Base-by-base conservation (phyloP, 352 stramenopile species). In the Phytopythium oedochilum region DNA sequence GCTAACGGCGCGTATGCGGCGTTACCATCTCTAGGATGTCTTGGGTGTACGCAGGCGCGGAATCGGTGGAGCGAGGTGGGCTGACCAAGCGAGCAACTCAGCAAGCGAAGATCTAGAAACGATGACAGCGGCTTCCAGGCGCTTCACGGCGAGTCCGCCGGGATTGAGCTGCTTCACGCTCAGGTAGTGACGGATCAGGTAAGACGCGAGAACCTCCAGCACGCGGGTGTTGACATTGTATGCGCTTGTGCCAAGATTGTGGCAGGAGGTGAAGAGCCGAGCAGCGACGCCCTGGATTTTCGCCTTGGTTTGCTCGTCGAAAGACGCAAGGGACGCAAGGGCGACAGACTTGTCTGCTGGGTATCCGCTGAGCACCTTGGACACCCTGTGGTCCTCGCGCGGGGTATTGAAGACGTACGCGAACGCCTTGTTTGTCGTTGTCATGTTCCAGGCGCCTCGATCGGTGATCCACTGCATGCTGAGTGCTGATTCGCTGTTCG, bases 301-400 rank as follows among this genome's bases (percentile, higher is more conserved):
- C 10, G 5, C n/a, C 20, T 48, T 44, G 3, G 47, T 60, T 20
- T 60, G 36, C 1, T 26, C 17, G 45, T 59, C 22, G 3, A 59
- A 54, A 6, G 17, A 2, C 5, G 22, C 31, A 2, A 53, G 44
- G 5, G 36, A 52, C 2, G 55, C 20, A 9, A 64, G 35, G 2
- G 40, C 11, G 4, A 64, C 59, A 29, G 22, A 11, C 1, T 29
- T 23, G 5, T 48, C 20, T 0, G 48, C 26, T 23, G 56, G 43
- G 54, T 59, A 53, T 53, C 36, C 66, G 26, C 66, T 68, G 11
- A 66, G 31, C 10, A 62, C 48, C 43, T 62, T 66, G 40, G 32
- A 18, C 29, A 66, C 22, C 43, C 36, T 55, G 50, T 60, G 45
- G 17, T 60, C 43, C 10, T 58, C 55, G 26, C 20, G 29, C 14